Evolutionary conservation across 208 protist genomes (phyloP).

Genomic region (Leishmania aethiopica): DNA sequence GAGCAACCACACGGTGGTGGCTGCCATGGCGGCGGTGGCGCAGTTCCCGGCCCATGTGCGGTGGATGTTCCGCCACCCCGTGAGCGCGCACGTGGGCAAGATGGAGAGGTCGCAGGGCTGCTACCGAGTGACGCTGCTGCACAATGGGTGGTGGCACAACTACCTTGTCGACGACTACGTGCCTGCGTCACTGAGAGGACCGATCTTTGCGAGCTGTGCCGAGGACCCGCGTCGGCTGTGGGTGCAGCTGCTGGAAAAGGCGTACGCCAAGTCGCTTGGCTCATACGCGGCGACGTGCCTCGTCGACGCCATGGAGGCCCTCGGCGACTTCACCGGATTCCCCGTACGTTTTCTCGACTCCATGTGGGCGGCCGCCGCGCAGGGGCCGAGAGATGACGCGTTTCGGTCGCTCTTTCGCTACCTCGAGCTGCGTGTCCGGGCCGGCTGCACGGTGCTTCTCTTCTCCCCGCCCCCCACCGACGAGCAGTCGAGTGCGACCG

Average conservation of each 20-base stretch:
- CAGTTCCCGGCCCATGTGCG: constrained; percentile 46
- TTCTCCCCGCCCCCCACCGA: constrained; percentile 35
- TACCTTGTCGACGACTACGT: constrained; percentile 84
- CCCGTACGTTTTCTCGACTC: constrained; percentile 43
- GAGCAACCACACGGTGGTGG: constrained; percentile 68
- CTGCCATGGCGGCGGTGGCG: constrained; percentile 66
- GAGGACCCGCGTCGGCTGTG: constrained; percentile 79
- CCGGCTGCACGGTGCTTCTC: constrained; percentile 37
- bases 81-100: constrained; percentile 31
- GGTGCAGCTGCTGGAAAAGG: constrained; percentile 87
- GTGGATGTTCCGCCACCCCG: constrained; percentile 67
- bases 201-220: constrained; percentile 48
- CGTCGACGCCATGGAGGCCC: constrained; percentile 57
- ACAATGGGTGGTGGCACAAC: constrained; percentile 80
- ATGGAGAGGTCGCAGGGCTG: constrained; percentile 57
- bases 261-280: constrained; percentile 86
- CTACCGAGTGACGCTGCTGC: constrained; percentile 71
- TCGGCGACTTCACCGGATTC: constrained; percentile 68
- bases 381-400: constrained; percentile 3
- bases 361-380: constrained; percentile 21
- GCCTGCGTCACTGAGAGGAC: constrained; percentile 41
- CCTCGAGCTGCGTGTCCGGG: constrained; percentile 30
- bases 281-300: constrained; percentile 75
- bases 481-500: constrained; percentile 11
- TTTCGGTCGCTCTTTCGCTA: constrained; percentile 31